phyloP scores from a whole-genome alignment of 176 grass and related monocot genomes.

The Oryza punctata region DNA sequence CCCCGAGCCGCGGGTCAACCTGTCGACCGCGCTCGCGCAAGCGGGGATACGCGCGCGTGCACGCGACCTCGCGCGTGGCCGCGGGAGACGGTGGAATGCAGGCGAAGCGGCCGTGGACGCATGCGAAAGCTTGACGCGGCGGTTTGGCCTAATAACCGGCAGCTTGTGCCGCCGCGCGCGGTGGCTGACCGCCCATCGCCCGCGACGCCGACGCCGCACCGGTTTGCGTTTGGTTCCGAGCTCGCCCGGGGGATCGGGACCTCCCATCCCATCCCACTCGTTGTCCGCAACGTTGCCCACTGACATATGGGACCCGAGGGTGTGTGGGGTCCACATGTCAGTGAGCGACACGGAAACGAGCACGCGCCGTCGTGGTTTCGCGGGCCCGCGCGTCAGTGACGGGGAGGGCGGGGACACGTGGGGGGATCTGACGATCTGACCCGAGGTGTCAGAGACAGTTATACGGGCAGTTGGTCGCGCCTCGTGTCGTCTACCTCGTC shows the following conservation, averaged over 20 bases:
- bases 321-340: no score
- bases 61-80: no score
- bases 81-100: no score
- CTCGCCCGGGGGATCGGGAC: constrained; percentile 7
- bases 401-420: not conserved
- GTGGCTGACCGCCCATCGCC: constrained; percentile 37
- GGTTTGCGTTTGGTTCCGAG: not conserved
- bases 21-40: not conserved
- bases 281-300: not conserved
- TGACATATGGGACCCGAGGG: no score
- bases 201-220: constrained; percentile 49
- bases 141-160: not conserved
- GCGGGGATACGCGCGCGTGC: no score
- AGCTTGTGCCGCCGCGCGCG: no score
- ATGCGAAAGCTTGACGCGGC: not conserved
- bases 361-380: not conserved
- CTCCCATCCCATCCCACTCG: not conserved
- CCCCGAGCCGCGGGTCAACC: not conserved
- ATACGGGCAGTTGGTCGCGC: constrained; percentile 41
- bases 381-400: not conserved
- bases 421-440: not conserved
- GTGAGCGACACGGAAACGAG: no score
- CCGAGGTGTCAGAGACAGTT: constrained; percentile 34
- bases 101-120: not conserved
- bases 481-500: not conserved